Evolutionary conservation across 495 filamentous ascomycete species (phyloP).

Genomic region (Tuber umbilicatum): DNA sequence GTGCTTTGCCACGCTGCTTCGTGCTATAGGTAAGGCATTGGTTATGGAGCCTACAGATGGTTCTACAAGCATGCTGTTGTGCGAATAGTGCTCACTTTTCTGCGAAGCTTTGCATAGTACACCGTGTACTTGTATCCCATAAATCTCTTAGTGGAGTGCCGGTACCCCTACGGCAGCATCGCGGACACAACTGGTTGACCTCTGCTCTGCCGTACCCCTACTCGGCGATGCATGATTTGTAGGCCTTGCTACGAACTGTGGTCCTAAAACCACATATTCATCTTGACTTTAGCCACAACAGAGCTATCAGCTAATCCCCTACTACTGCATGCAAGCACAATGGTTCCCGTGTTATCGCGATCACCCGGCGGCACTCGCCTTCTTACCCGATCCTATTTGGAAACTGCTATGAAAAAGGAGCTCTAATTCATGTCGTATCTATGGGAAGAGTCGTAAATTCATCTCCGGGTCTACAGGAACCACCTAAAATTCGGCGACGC

Average conservation of each 20-base stretch:
- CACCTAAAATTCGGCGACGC: conserved; percentile 60
- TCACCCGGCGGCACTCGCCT: neutral
- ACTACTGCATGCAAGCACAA: neutral
- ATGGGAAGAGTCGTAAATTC: conserved; percentile 3
- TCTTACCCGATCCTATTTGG: neutral
- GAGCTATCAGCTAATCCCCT: neutral
- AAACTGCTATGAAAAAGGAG: neutral
- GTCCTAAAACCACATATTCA: neutral
- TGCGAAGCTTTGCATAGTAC: neutral
- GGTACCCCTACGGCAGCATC: neutral
- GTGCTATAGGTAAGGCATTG: neutral
- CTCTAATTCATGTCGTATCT: neutral
- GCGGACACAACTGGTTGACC: neutral
- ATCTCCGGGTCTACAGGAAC: conserved; percentile 49
- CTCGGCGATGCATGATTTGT: neutral
- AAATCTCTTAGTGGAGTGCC: neutral
- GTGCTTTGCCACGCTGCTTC: neutral
- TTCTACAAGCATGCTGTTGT: neutral
- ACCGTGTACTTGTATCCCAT: neutral
- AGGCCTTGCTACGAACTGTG: neutral
- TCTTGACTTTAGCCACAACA: neutral
- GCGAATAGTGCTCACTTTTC: neutral
- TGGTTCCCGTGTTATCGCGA: neutral
- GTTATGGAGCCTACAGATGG: neutral
- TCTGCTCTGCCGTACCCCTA: neutral